Evolutionary conservation across 306 rosid species (phyloP).

Genomic region (Acacia crassicarpa): DNA sequence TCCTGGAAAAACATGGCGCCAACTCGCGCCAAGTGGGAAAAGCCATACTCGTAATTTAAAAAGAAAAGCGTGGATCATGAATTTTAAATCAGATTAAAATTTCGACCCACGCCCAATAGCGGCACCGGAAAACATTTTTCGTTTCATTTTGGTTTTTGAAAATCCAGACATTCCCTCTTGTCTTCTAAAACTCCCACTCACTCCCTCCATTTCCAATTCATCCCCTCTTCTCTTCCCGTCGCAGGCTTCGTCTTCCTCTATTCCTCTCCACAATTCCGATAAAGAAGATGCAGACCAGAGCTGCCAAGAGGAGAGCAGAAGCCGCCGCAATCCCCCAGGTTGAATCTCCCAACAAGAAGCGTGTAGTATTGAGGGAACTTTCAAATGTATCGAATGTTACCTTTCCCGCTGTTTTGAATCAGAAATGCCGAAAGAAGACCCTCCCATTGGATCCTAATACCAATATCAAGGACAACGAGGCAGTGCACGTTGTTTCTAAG

Average conservation of each 20-base stretch:
- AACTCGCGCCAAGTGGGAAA: neutral
- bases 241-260: neutral
- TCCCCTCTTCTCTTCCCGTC: neutral
- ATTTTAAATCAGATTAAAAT: neutral
- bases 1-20: neutral
- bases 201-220: neutral
- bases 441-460: neutral
- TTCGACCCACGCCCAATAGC: neutral
- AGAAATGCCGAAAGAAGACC: conserved; percentile 10
- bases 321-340: conserved; percentile 19
- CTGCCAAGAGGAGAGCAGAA: conserved; percentile 45
- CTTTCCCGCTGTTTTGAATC: neutral
- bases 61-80: neutral
- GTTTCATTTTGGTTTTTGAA: neutral
- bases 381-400: conserved; percentile 34
- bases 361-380: conserved; percentile 61
- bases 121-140: neutral
- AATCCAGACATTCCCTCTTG: neutral
- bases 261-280: neutral
- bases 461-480: neutral
- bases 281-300: conserved; percentile 49
- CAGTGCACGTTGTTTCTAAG: neutral
- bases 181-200: neutral
- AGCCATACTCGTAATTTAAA: neutral
- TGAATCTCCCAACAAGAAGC: conserved; percentile 39